Evolutionary conservation across 306 rosid species (phyloP), one percentile per base, ranked within the genome.

Genomic region (Myrica gale): DNA sequence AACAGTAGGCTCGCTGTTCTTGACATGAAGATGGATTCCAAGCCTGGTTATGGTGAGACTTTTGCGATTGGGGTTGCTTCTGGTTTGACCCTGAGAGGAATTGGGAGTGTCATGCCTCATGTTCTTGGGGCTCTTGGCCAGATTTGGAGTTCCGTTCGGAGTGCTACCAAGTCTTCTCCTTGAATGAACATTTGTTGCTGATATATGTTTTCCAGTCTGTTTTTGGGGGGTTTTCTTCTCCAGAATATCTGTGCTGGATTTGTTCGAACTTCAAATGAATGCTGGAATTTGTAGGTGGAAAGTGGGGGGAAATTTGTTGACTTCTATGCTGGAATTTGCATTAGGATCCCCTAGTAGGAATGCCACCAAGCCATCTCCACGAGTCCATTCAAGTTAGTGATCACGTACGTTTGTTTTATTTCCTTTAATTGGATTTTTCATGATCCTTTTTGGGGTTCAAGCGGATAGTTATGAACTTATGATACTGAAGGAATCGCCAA

Each of bases 61-160:
- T 89, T 92, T 32, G 92, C 88, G 4, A 76, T 95, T 68, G 97
- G 97, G 0, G 26, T 92, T 75, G 96, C 90, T 47, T 95, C 98
- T 9, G 96, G 96, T 0, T 79, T 88, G 41, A 70, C 91, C 1
- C 69, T 95, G 37, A 81, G 71, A n/a, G 98, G 95, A 2, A 52
- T 94, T 68, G 84, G 81, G 0, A 78, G 74, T 69, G 45, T 86
- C 0, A 10, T 86, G 47, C 98, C 97, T 26, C 97, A 88, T 52
- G 67, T 92, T 8, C 3, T 88, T n/a, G 80, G 80, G 23, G 85
- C 88, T 42, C 41, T 92, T 71, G 74, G 83, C 44, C 82, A 90
- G 46, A 88, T 92, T 42, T 92, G 97, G 97, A 85, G 54, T 57
- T 90, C 97, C 58, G 90, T 86, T 51, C 52, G 74, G 19, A 12